Conservation (phyloP, 2,329 filamentous ascomycete species). For the Aspergillus neotritici region DNA sequence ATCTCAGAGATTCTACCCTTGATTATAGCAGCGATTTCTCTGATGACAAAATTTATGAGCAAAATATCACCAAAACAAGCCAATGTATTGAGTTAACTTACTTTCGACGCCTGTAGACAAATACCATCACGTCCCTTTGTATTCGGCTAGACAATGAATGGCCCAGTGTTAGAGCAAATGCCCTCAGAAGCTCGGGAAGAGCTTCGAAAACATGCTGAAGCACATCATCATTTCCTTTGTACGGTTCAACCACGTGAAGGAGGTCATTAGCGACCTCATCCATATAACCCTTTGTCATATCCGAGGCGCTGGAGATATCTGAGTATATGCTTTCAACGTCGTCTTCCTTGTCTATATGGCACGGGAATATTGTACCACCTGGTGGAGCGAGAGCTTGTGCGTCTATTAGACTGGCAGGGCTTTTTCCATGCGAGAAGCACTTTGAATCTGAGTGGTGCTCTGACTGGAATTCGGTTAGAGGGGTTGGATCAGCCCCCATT, state of each 20-base stretch:
- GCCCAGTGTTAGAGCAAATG: background rate
- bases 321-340: background rate
- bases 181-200: constrained; percentile 1
- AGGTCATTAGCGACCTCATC: background rate
- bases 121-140: constrained; percentile 1
- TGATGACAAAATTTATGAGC: no score
- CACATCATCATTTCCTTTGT: background rate
- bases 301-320: background rate
- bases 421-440: no score
- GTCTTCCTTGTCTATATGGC: no score
- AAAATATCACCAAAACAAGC: no score
- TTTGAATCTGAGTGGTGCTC: no score
- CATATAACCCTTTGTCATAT: background rate
- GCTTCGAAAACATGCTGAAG: background rate
- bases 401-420: no score
- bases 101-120: background rate
- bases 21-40: no score
- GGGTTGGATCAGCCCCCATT: no score
- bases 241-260: background rate
- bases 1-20: no score
- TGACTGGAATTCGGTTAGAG: no score
- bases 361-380: no score
- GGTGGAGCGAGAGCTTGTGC: no score
- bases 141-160: background rate
- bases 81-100: background rate